phyloP scores from a whole-genome alignment of 805 yeast species.

The Suhomyces faveliae region DNA sequence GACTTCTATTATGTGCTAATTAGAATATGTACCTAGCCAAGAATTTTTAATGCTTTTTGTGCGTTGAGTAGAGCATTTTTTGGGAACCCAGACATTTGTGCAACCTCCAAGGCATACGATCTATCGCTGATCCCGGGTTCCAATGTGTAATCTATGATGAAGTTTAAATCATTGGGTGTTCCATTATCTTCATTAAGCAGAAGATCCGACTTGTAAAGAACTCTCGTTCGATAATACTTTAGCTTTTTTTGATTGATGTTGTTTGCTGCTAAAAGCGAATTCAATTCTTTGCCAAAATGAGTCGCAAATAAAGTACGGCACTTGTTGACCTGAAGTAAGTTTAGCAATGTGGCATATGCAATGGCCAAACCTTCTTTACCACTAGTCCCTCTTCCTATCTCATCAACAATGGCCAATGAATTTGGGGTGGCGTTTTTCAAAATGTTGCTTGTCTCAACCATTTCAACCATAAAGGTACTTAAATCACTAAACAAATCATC shows the following conservation, averaged over 20 bases:
- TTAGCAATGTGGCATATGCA: constrained; percentile 71
- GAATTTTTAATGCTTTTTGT: constrained; percentile 22
- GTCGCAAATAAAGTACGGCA: constrained; percentile 88
- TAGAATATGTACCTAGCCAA: neutral
- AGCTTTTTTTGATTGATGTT: constrained; percentile 25
- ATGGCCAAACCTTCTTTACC: constrained; percentile 81
- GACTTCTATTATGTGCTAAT: neutral
- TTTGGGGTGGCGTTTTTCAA: constrained; percentile 32
- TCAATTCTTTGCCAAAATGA: constrained; percentile 56
- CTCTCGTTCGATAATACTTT: constrained; percentile 33
- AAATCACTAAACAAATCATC: constrained; percentile 28
- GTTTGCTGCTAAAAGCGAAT: constrained; percentile 34
- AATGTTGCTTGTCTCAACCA: constrained; percentile 41
- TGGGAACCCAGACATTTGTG: constrained; percentile 80
- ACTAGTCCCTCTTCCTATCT: constrained; percentile 59
- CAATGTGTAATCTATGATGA: constrained; percentile 55
- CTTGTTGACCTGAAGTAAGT: constrained; percentile 51
- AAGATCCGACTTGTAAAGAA: constrained; percentile 15
- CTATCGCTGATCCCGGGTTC: constrained; percentile 66
- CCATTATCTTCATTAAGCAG: constrained; percentile 9
- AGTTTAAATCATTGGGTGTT: constrained; percentile 15
- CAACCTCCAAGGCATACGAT: constrained; percentile 77
- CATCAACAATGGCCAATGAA: constrained; percentile 50
- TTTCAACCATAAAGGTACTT: constrained; percentile 55
- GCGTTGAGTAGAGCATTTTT: constrained; percentile 55